Evolutionary conservation across 1,284 basidiomycete species (phyloP), one percentile per base, ranked within the genome.

Genomic region (Xanthoconium separans): DNA sequence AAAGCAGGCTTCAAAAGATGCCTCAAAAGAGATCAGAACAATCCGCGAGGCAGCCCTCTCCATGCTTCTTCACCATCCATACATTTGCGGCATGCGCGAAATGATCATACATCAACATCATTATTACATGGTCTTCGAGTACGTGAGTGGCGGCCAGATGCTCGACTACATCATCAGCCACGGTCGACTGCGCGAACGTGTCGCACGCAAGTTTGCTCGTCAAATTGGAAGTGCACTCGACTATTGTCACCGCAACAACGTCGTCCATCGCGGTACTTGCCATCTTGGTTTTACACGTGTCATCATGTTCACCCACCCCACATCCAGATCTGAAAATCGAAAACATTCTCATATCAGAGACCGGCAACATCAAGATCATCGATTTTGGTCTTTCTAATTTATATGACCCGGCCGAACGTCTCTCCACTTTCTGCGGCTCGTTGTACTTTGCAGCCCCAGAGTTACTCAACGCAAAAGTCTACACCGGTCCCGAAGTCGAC

Each of bases 121-220:
- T 74, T 98, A 98, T 74, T 98, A 99, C 78, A 98, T 99, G 94
- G 92, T 98, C 6, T 95, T 92, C 71, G 96, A 99, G 73, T 98
- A 98, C 73, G 93, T 99, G 73, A 95, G 95, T 64, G 96, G 97
- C 44, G 96, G 97, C 0, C 96, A 99, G 78, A 97, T 99, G 93
- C 86, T 99, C 61, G 96, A 99, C 81, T 99, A 98, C 72, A 99
- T 99, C 77, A 99, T 99, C 75, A 91, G 91, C 63, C 97, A 99
- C 68, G 96, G 96, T n/a, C 81, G 95, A 36, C 81, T 99, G 57
- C 81, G 96, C 33, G 97, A 99, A 72, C 84, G 96, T 52, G 93
- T 95, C 33, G 96, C 96, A 6, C 81, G 96, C 63, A 98, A 97
- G 76, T 99, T 99, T 75, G 95, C 95, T 1, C 78, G 96, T 24